These are phyloP conservation scores for Leccinum griseonigrum DNA, from an alignment of 1,284 basidiomycete species.

Conservation along the genomic window DNA sequence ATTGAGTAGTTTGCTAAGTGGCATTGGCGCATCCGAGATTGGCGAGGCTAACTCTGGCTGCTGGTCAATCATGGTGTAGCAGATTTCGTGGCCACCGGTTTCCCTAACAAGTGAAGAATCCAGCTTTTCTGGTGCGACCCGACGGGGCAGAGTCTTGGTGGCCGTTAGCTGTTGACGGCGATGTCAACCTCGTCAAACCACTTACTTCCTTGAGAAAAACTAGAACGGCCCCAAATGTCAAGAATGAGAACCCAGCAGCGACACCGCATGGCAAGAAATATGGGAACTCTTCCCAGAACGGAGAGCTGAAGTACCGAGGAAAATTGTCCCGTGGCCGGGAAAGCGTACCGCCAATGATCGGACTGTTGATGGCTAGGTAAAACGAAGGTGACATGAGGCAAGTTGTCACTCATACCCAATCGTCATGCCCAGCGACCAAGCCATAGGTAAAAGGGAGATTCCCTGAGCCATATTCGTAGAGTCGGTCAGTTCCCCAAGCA, in stretches of 20 bases:
- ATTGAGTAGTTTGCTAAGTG: constrained; percentile 49
- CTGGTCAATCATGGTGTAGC: constrained; percentile 17
- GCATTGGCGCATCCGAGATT: constrained; percentile 21
- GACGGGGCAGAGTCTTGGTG: constrained; percentile 18
- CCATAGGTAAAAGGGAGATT: constrained; percentile 46
- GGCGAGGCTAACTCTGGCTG: constrained; percentile 7
- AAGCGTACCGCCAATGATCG: constrained; percentile 49
- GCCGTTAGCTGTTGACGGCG: constrained; percentile 7
- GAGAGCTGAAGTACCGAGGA: constrained; percentile 40
- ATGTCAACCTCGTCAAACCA: not conserved
- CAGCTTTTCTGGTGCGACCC: constrained; percentile 15
- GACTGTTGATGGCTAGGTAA: constrained; percentile 30
- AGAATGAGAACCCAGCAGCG: constrained; percentile 35
- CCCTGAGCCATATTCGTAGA: constrained; percentile 50
- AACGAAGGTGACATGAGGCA: not conserved
- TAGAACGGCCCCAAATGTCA: constrained; percentile 36
- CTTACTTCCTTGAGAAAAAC: constrained; percentile 51
- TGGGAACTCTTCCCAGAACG: constrained; percentile 52
- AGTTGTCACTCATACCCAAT: constrained; percentile 37
- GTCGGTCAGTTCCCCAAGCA: constrained; percentile 47
- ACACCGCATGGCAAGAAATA: constrained; percentile 55
- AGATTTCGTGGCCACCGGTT: constrained; percentile 7
- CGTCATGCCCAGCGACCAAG: constrained; percentile 46
- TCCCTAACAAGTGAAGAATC: constrained; percentile 14
- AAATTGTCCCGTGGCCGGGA: constrained; percentile 48